Evolutionary conservation across 2,329 filamentous ascomycete genomes (phyloP).

Genomic region (Juglanconis sp.): DNA sequence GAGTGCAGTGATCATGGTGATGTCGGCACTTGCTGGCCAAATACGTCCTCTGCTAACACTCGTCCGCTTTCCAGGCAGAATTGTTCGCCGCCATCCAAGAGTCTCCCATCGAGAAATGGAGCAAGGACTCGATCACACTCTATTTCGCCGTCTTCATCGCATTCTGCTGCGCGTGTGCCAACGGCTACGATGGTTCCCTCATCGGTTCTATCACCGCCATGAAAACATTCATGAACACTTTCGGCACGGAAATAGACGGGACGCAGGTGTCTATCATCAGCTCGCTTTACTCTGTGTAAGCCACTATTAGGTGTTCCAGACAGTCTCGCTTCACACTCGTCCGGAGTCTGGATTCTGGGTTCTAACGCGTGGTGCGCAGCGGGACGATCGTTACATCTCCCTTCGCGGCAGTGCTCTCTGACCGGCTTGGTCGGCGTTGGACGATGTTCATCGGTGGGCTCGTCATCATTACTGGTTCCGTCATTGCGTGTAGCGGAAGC

Average conservation of each 20-base stretch:
- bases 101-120: constrained; percentile 40
- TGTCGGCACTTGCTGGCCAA: background rate
- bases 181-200: constrained; percentile 46
- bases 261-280: constrained; percentile 39
- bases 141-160: constrained; percentile 43
- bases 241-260: constrained; percentile 36
- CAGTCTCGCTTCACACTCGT: background rate
- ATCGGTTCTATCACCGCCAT: constrained; percentile 44
- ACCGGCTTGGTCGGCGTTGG: constrained; percentile 40
- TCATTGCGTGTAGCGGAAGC: constrained; percentile 37
- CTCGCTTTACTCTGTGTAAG: constrained; percentile 48
- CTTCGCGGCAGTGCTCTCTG: constrained; percentile 42
- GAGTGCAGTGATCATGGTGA: background rate
- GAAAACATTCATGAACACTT: constrained; percentile 38
- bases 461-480: constrained; percentile 43
- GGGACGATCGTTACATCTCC: constrained; percentile 39
- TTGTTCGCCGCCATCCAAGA: constrained; percentile 45
- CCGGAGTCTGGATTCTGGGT: background rate
- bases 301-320: background rate
- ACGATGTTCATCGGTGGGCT: constrained; percentile 43
- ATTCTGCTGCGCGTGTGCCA: constrained; percentile 46
- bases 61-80: constrained; percentile 35
- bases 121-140: constrained; percentile 38
- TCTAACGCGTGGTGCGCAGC: constrained; percentile 24
- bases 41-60: constrained; percentile 11